Base-by-base conservation (phyloP, 1,284 basidiomycete genomes). In the Fomes fomentarius region DNA sequence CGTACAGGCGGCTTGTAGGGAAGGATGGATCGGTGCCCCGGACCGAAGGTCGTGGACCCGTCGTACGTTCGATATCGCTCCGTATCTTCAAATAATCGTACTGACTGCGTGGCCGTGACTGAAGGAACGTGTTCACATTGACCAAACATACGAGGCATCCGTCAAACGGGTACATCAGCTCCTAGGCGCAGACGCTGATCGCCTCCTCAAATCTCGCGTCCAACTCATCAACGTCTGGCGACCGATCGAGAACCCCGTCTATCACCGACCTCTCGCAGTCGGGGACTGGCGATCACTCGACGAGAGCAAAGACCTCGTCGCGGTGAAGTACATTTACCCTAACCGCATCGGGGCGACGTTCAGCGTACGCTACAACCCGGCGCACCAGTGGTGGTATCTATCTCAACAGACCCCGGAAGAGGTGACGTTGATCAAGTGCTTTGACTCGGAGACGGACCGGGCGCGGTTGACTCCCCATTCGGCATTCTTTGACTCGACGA, bases 371-470 rank as follows among this genome's bases (percentile, higher is more conserved):
- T 76, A 75, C 60, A 82, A 76, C 63, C 69, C 75, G 3, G 66
- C 71, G n/a, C 84, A 87, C 55, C 68, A 71, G 56, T 89, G 85
- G 84, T 83, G 82, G 66, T 87, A 87, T 66, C 61, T 85, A 37
- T 44, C 54, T 24, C 52, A 58, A 21, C 61, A 80, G 69, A 71
- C 69, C 1, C 76, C 78, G 0, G 71, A 78, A 19, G 77, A 82
- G 62, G 73, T 78, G 12, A 71, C 72, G 22, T 63, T 82, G 37
- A 74, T 81, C 64, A 81, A 81, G 69, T 77, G 75, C 63, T 78
- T 70, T 50, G 76, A 78, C 57, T 75, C 75, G 12, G 68, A 71
- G 58, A 63, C 64, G 40, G 68, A 69, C 50, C 67, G 68, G 54
- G 76, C 78, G 31, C 66, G 69, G 42, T 63, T 78, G 54, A 77